Conservation (phyloP, 805 yeast genomes). For the Wickerhamomyces alni region DNA sequence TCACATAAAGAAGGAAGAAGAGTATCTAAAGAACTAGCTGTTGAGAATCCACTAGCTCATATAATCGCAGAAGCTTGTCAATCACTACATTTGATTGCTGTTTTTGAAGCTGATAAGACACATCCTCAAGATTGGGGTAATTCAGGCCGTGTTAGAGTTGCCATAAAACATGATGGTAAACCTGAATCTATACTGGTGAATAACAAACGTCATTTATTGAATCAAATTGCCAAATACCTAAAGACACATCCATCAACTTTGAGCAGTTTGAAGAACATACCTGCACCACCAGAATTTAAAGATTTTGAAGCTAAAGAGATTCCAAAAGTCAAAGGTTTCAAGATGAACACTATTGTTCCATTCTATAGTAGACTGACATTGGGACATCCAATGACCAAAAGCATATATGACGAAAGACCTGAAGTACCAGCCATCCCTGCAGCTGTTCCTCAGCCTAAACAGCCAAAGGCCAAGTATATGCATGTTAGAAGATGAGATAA, state of each 20-base stretch:
- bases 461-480: conserved; percentile 49
- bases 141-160: conserved; percentile 89
- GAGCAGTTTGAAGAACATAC: conserved; percentile 53
- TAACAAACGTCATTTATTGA: conserved; percentile 63
- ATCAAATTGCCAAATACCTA: conserved; percentile 54
- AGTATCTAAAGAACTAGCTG: conserved; percentile 61
- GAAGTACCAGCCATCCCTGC: conserved; percentile 34
- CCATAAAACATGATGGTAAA: conserved; percentile 47
- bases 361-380: conserved; percentile 71
- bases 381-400: conserved; percentile 78
- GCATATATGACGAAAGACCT: conserved; percentile 50
- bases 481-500: conserved; percentile 45
- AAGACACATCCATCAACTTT: conserved; percentile 64
- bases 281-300: conserved; percentile 58
- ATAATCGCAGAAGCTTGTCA: conserved; percentile 69
- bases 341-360: conserved; percentile 86
- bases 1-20: conserved; percentile 81
- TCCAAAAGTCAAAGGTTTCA: conserved; percentile 81
- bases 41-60: conserved; percentile 82
- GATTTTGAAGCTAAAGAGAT: conserved; percentile 50
- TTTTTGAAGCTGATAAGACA: conserved; percentile 73
- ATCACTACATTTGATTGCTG: conserved; percentile 26
- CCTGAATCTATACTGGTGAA: conserved; percentile 29
- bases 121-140: conserved; percentile 98
- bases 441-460: conserved; percentile 37